Conservation (phyloP, 2,329 filamentous ascomycete species). For the Ophioceras dolichostomum region DNA sequence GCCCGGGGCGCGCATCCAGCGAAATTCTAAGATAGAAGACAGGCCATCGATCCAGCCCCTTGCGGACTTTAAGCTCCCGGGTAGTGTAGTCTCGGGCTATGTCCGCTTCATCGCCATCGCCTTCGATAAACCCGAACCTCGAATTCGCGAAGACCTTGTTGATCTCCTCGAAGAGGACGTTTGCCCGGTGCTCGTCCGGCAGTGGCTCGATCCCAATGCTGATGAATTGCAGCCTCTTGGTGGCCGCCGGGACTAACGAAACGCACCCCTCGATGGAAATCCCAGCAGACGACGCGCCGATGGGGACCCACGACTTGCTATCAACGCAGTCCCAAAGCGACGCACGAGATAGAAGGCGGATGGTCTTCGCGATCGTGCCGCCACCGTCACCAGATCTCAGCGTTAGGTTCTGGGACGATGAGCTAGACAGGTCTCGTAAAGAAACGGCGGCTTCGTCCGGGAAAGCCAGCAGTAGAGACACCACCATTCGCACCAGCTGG, state of each 20-base stretch:
- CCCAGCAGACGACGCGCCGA: constrained; percentile 51
- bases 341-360: constrained; percentile 52
- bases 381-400: background rate
- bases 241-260: constrained; percentile 57
- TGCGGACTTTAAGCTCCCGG: constrained; percentile 42
- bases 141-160: constrained; percentile 70
- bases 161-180: constrained; percentile 62
- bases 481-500: constrained; percentile 42
- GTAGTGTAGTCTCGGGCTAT: constrained; percentile 34
- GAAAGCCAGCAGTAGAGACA: constrained; percentile 62
- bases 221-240: constrained; percentile 67
- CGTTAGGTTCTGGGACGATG: background rate
- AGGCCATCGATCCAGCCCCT: constrained; percentile 69
- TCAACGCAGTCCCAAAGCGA: constrained; percentile 43
- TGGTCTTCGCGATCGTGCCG: constrained; percentile 15
- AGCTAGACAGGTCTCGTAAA: constrained; percentile 38
- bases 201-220: constrained; percentile 64
- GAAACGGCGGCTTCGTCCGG: constrained; percentile 40
- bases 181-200: constrained; percentile 38
- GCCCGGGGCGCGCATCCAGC: constrained; percentile 15
- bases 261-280: constrained; percentile 59
- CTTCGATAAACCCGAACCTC: constrained; percentile 55
- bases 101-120: constrained; percentile 22
- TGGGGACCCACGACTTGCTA: constrained; percentile 51
- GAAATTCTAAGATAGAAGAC: constrained; percentile 75